Evolutionary conservation across 2,329 filamentous ascomycete genomes (phyloP), one percentile per base, ranked within the genome.

Genomic region (Fonsecaea pedrosoi): DNA sequence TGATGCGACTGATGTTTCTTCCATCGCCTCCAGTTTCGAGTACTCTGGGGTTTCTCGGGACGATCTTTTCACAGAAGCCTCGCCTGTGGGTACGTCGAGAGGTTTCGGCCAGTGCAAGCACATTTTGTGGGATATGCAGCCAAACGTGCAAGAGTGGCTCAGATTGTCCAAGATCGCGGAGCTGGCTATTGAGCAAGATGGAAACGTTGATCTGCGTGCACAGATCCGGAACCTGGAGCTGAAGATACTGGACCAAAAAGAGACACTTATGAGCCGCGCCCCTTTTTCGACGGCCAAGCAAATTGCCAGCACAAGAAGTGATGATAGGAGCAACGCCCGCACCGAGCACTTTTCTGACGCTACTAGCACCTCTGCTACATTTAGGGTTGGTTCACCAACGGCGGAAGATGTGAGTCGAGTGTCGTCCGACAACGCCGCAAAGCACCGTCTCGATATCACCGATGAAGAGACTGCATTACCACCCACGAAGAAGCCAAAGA

Each of bases 401-500:
- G 6, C 48, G 25, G 45, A 61, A 34, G 34, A 12, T 21, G 12
- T 34, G 9, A 37, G 37, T 18, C 32, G 13, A 45, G 53, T 25
- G 21, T 50, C 53, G 12, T 42, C 50, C 30, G 13, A 18, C 25
- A 9, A 34, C 35, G 9, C 21, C 21, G 34, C 13, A 18, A 62
- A 62, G 42, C 60, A 53, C 54, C 12, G 6, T 35, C 50, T 56
- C 15, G 45, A 38, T 18, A 1, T 8, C 25, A 25, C 54, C 13
- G 56, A 42, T 42, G 48, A 13, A 6, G 62, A 65, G 38, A 10
- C 4, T 40, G 18, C 21, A 45, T 18, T 40, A 35, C 57, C 56
- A 55, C 25, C 32, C 1, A 48, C 34, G 21, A 60, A 65, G 25
- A 65, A 55, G 56, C 57, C 54, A 34, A 65, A 60, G 38, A 48